Base-by-base conservation (phyloP, 2,329 filamentous ascomycete genomes). In the Volutella citrinella region DNA sequence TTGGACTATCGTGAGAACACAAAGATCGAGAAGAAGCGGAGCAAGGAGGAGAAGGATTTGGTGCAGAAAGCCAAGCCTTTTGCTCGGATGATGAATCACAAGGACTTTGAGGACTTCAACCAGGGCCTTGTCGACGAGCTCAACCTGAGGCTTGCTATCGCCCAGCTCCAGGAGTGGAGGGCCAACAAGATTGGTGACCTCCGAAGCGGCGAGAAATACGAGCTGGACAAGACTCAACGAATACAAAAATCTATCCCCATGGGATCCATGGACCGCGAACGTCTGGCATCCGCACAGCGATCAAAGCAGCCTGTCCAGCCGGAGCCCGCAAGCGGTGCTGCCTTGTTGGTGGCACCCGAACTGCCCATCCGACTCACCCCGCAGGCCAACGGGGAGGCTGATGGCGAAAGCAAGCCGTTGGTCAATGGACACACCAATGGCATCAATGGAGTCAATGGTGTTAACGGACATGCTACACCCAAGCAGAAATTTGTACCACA, bases 51-150 rank as follows among this genome's bases (percentile, higher is more conserved):
- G 61, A 79, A 84, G 34, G 93, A 97, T 33, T 65, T 97, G 11
- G 64, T 95, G 12, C 91, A 91, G 64, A 95, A 95, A 59, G 85
- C 89, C 6, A 98, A 98, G 54, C 93, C 93, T 0, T 96, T 96
- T 54, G 91, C 89, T 4, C 80, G 91, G 25, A 94, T 97, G 78
- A 96, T 97, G 91, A 95, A 91, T 52, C 84, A 84, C 50, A 74
- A 83, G 28, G 93, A 98, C 59, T 97, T 95, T 54, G 85, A 94
- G 44, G 78, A 82, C 10, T 82, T 97, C 48, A 86, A 83, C 48
- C 82, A 88, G 41, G 90, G 89, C 3, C 68, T 98, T 1, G 77
- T 95, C 28, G 90, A 95, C 52, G 93, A 98, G 62, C 79, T 93
- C 45, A 95, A 95, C 48, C 69, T 98, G 13, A 81, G 93, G 3